Base-by-base conservation (phyloP, 169 alveolate genomes). In the Plasmodium fragile region DNA sequence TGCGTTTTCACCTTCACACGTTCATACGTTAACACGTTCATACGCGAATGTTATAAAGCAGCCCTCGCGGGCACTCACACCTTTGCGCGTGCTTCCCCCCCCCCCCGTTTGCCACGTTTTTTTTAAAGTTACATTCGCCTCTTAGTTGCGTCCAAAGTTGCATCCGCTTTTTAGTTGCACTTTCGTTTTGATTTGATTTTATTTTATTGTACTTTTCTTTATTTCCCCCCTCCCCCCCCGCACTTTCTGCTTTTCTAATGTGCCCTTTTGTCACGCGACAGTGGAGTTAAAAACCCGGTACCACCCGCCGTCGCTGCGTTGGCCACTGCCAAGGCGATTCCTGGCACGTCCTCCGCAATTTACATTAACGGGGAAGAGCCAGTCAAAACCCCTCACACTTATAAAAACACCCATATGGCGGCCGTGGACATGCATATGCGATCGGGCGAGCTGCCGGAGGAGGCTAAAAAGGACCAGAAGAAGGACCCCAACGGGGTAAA, bases 351-450 rank as follows among this genome's bases (percentile, higher is more conserved):
- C 53, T 10, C 53, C 53, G 3, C 53, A 43, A n/a, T 43, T 43
- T 43, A 43, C 53, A 8, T 43, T 43, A 43, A n/a, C 53, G 53
- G 55, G 53, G 55, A 43, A 43, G 16, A 8, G 2, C 52, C 11
- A 41, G 4, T 41, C 45, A 71, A 4, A 18, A 0, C n/a, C n/a
- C n/a, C n/a, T n/a, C n/a, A n/a, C 36, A 18, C 13, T 65, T 39
- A 28, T 4, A 2, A 25, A 4, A 10, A 6, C 1, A 1, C 16
- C 59, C 36, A 82, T 89, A 82, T 89, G 94, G 94, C 94, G 13
- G 82, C 94, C 45, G 94, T 89, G 72, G 94, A 89, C 69, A 78
- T 89, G 78, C 91, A 89, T 11, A 45, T 89, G 25, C 30, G 91
- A 10, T 55, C 90, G 82, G 78, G 78, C 30, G 45, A 43, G 0